Conservation (phyloP, 2,329 filamentous ascomycete genomes). For the Cladophialophora immunda region DNA sequence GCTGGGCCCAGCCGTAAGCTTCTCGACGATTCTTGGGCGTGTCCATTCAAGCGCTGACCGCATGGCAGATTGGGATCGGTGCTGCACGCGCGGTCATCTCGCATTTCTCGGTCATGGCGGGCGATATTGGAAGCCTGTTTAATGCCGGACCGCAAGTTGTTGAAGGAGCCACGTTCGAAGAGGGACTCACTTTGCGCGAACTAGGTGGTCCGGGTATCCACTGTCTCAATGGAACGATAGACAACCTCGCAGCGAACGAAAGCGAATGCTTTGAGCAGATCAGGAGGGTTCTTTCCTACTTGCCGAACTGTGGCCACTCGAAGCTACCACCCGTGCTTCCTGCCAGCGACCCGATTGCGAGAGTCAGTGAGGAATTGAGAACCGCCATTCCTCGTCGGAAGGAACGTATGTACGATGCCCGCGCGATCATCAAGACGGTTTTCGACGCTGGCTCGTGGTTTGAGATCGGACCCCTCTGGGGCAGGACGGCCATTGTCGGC, state of each 20-base stretch:
- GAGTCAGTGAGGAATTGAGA: constrained; percentile 61
- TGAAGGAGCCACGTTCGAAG: constrained; percentile 70
- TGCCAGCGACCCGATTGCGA: constrained; percentile 59
- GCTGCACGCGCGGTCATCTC: constrained; percentile 68
- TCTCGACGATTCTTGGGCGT: no score
- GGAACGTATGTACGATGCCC: constrained; percentile 68
- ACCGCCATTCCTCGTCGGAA: constrained; percentile 66
- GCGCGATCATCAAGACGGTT: constrained; percentile 65
- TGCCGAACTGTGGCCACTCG: constrained; percentile 67
- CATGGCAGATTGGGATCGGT: no score
- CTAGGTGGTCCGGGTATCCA: constrained; percentile 69
- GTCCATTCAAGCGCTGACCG: no score
- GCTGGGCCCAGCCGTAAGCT: no score
- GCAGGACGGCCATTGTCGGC: constrained; percentile 67
- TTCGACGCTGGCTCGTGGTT: constrained; percentile 67
- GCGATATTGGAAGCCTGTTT: constrained; percentile 67
- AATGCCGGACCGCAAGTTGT: constrained; percentile 72
- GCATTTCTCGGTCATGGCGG: constrained; percentile 73
- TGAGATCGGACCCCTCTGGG: constrained; percentile 71
- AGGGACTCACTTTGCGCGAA: constrained; percentile 57
- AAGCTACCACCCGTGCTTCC: constrained; percentile 59
- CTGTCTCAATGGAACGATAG: constrained; percentile 72
- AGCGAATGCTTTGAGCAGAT: constrained; percentile 69
- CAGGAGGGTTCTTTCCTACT: constrained; percentile 63
- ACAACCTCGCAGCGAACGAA: constrained; percentile 69